A percentile compares a stretch with the other conserved stretches of the same genome.
phyloP scores from a whole-genome alignment of 208 protist genomes.

The Wallacemonas sp. region DNA sequence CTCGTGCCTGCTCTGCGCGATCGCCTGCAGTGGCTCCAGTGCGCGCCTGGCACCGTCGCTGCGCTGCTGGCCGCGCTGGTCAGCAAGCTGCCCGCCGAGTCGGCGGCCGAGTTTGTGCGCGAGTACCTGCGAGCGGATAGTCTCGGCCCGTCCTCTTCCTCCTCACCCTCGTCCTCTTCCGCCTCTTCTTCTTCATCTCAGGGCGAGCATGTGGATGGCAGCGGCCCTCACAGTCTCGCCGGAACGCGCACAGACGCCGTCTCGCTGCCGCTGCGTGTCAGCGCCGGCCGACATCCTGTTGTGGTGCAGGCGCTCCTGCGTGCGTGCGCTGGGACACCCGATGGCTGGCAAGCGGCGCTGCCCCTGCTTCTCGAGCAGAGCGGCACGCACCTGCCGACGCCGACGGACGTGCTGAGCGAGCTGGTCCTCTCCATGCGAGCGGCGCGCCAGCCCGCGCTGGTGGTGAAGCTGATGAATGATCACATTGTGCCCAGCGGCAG shows the following conservation, averaged over 20 bases:
- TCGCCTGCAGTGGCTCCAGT: constrained; percentile 44
- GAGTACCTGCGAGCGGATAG: background rate
- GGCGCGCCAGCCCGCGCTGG: constrained; percentile 45
- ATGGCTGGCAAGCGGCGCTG: constrained; percentile 48
- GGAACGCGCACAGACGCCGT: background rate
- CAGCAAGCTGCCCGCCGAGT: constrained; percentile 58
- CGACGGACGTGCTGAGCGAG: constrained; percentile 57
- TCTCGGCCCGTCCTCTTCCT: background rate
- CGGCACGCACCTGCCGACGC: constrained; percentile 33
- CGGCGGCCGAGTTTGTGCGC: constrained; percentile 45
- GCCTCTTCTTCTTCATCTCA: too few species aligned
- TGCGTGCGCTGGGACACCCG: constrained; percentile 34
- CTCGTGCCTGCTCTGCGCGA: constrained; percentile 11
- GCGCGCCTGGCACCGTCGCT: constrained; percentile 42
- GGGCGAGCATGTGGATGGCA: background rate
- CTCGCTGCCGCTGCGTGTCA: background rate
- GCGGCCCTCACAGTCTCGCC: too few species aligned
- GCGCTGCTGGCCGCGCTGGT: constrained; percentile 65
- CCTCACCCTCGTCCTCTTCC: too few species aligned
- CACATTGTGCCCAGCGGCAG: constrained; percentile 67
- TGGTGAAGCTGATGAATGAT: constrained; percentile 65
- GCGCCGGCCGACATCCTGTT: constrained; percentile 45
- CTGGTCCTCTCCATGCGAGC: constrained; percentile 63
- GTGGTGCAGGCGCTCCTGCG: constrained; percentile 67
- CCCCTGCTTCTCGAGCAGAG: constrained; percentile 45